phyloP scores from a whole-genome alignment of 805 yeast genomes.

The Lipomyces spencermartinsiae region DNA sequence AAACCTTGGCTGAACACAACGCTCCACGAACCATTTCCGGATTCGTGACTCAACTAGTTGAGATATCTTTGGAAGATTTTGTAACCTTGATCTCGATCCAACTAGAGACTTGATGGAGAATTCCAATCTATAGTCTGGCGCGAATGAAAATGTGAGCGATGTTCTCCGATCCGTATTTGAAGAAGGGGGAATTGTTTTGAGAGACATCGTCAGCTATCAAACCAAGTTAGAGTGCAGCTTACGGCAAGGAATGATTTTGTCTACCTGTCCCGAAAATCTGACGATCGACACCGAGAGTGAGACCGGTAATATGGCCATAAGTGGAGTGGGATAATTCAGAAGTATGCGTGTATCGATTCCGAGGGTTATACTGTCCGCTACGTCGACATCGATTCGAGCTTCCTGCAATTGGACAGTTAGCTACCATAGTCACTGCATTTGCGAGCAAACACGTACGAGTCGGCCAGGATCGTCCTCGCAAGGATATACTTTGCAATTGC shows the following conservation, averaged over 20 bases:
- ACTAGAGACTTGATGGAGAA: slow-evolving; percentile 86
- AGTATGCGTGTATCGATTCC: slow-evolving; percentile 83
- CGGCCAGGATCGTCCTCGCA: slow-evolving; percentile 57
- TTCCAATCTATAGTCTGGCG: slow-evolving; percentile 89
- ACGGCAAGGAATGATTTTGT: background rate
- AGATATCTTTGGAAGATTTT: slow-evolving; percentile 90
- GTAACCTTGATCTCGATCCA: slow-evolving; percentile 90
- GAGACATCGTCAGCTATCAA: slow-evolving; percentile 64
- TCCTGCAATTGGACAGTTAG: slow-evolving; percentile 48
- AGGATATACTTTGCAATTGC: slow-evolving; percentile 83
- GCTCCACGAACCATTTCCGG: slow-evolving; percentile 86
- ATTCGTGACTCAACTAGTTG: slow-evolving; percentile 81
- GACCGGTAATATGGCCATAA: slow-evolving; percentile 87
- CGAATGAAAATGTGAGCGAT: slow-evolving; percentile 84
- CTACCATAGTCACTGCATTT: background rate
- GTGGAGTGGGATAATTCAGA: slow-evolving; percentile 80
- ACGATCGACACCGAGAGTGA: slow-evolving; percentile 85
- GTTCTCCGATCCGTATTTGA: slow-evolving; percentile 47
- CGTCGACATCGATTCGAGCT: slow-evolving; percentile 89
- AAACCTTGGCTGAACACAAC: slow-evolving; percentile 92
- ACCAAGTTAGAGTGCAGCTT: background rate
- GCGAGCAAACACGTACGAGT: slow-evolving; percentile 42
- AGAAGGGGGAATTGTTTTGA: slow-evolving; percentile 46
- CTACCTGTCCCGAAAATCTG: slow-evolving; percentile 79
- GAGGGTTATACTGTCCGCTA: slow-evolving; percentile 82